phyloP scores from a whole-genome alignment of 305 asterid species.

The Fraxinus angustifolia region DNA sequence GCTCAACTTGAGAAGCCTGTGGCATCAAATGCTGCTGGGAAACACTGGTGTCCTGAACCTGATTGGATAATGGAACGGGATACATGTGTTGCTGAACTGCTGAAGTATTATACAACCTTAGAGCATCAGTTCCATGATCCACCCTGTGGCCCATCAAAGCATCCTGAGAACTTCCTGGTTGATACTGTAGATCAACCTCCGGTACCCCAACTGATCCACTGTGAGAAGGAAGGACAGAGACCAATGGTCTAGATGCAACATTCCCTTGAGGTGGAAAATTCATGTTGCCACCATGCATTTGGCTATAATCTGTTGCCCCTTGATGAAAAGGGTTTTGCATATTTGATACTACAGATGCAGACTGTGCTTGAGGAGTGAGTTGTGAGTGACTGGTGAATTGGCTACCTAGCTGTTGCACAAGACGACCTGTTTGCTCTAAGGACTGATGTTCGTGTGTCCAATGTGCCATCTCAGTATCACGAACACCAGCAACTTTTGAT shows the following conservation, averaged over 20 bases:
- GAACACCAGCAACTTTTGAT: slow-evolving; percentile 39
- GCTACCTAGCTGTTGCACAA: slow-evolving; percentile 41
- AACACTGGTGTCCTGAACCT: slow-evolving; percentile 39
- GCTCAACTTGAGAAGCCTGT: slow-evolving; percentile 39
- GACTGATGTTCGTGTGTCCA: slow-evolving; percentile 56
- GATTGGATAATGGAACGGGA: slow-evolving; percentile 47
- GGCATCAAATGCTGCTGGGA: slow-evolving; percentile 49
- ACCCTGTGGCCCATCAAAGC: slow-evolving; percentile 36
- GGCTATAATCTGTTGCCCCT: slow-evolving; percentile 40
- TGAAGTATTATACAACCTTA: slow-evolving; percentile 50
- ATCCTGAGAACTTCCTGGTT: slow-evolving; percentile 49
- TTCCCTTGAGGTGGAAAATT: slow-evolving; percentile 39
- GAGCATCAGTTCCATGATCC: slow-evolving; percentile 47
- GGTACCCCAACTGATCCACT: slow-evolving; percentile 41
- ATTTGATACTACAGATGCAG: slow-evolving; percentile 40
- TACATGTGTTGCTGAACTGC: slow-evolving; percentile 49
- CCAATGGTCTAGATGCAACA: slow-evolving; percentile 36
- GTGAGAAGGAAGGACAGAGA: slow-evolving; percentile 42
- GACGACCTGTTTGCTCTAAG: slow-evolving; percentile 39
- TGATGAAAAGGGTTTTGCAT: slow-evolving; percentile 41
- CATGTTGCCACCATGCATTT: slow-evolving; percentile 40
- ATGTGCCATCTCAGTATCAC: slow-evolving; percentile 37
- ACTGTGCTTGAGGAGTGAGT: slow-evolving; percentile 43
- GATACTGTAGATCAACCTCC: slow-evolving; percentile 55
- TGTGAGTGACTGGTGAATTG: slow-evolving; percentile 49